Evolutionary conservation across 495 filamentous ascomycete species (phyloP), one percentile per base, ranked within the genome.

Genomic region (Hypoxylon lenormandii): DNA sequence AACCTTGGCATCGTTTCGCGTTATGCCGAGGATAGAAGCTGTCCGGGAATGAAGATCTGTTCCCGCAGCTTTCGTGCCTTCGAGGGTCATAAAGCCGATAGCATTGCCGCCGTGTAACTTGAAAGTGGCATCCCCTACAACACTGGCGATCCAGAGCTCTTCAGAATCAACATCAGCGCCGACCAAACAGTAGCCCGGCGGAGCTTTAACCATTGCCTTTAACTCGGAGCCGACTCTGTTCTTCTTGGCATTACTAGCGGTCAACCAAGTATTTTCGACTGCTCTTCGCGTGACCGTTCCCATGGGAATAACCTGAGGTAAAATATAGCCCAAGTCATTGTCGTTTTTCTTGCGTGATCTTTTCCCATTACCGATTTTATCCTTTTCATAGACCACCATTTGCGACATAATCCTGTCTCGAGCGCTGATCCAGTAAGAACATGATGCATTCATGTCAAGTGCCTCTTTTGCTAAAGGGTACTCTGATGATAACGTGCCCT

Each of bases 221-320:
- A 99, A 83, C 75, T 99, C 95, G 15, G 95, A 98, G 3, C 95
- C 95, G 47, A 99, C 94, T 19, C 96, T 91, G 64, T 98, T 97
- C 57, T 83, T 83, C 74, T 98, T 99, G 4, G 95, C 96, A 74
- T 99, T 99, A 70, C 92, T 95, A 12, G 95, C 95, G 15, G 95
- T 99, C 38, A 99, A 85, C 95, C 95, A 99, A 0, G 95, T 98
- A 68, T 96, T 97, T 76, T 99, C 95, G 18, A 99, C 95, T 0
- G 95, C 93, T 65, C 95, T 88, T 37, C 95, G 86, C n/a, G 95
- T 99, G 57, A 99, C 90, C 15, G 95, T 99, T 12, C 95, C 95
- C 95, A 99, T 99, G 8, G 95, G 95, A 62, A 99, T 97, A 54
- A 99, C 80, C 72, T 99, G 95, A n/a, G 95, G 95, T n/a, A 99